phyloP scores from a whole-genome alignment of 23 red algal genomes.

The Pyropia yezoensis region DNA sequence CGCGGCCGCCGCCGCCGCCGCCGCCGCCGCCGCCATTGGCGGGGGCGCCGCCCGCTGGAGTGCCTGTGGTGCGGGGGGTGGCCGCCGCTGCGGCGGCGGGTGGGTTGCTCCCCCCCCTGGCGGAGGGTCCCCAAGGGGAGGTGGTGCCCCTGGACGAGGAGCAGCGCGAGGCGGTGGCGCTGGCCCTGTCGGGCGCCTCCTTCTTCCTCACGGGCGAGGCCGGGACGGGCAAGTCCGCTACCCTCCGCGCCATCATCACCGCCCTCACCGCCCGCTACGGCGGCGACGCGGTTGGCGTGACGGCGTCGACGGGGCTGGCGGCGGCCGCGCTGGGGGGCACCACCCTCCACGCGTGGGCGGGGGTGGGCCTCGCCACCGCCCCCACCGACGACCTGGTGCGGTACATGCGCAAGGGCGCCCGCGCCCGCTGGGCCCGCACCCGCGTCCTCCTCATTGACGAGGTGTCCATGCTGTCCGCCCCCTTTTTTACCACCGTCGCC shows the following conservation, averaged over 20 bases:
- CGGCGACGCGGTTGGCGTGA: conserved; percentile 24
- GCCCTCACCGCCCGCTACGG: not conserved
- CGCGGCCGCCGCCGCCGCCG: no score
- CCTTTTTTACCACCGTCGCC: conserved; percentile 44
- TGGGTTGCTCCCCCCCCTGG: no score
- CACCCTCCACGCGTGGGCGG: conserved; percentile 28
- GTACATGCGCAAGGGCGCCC: conserved; percentile 1
- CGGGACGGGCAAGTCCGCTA: conserved; percentile 36
- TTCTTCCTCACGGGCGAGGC: conserved; percentile 59
- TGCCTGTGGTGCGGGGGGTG: no score
- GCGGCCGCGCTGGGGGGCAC: conserved; percentile 30
- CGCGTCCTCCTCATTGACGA: conserved; percentile 51
- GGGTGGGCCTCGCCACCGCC: conserved; percentile 20
- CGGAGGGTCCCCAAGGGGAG: not conserved
- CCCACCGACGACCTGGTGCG: not conserved
- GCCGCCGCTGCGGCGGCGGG: no score
- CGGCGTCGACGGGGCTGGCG: conserved; percentile 41
- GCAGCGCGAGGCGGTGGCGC: conserved; percentile 20
- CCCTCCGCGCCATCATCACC: conserved; percentile 23
- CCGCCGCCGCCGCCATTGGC: no score
- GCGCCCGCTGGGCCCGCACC: not conserved
- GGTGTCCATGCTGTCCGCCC: conserved; percentile 43
- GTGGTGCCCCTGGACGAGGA: conserved; percentile 3
- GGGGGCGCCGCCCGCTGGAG: no score
- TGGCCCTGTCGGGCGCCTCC: conserved; percentile 13